phyloP scores from a whole-genome alignment of 495 filamentous ascomycete genomes.

The Thermochaetoides thermophila region DNA sequence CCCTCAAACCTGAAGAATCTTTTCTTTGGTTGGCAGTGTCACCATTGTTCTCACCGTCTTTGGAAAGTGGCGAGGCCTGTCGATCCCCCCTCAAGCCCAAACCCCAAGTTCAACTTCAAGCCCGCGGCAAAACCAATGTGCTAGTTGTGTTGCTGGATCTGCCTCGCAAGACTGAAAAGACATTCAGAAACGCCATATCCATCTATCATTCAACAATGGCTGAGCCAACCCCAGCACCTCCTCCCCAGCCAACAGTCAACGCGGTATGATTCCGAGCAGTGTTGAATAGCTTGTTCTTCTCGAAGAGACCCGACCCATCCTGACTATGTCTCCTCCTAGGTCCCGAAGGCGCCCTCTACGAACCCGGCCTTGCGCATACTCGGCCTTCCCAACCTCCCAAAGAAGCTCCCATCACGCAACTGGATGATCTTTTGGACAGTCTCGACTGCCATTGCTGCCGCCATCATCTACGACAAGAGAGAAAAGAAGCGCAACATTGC shows the following conservation, averaged over 20 bases:
- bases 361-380: conserved; percentile 65
- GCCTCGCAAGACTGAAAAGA: conserved; percentile 5
- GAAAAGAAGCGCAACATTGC: conserved; percentile 70
- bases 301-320: background rate
- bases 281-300: background rate
- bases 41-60: no score
- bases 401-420: conserved; percentile 86
- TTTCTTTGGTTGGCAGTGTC: no score
- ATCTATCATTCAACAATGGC: no score
- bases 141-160: conserved; percentile 9
- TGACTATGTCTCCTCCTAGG: conserved; percentile 13
- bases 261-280: conserved; percentile 13
- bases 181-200: no score
- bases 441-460: conserved; percentile 57
- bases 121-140: conserved; percentile 7
- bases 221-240: conserved; percentile 11
- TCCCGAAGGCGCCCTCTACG: conserved; percentile 34
- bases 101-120: background rate
- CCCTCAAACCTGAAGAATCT: no score
- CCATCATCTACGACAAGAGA: conserved; percentile 76
- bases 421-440: conserved; percentile 91
- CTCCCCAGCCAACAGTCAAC: conserved; percentile 6
- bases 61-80: conserved; percentile 3
- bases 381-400: conserved; percentile 64
- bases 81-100: conserved; percentile 1